Conservation (phyloP, 208 protist species). For the Wallacemonas sp. region DNA sequence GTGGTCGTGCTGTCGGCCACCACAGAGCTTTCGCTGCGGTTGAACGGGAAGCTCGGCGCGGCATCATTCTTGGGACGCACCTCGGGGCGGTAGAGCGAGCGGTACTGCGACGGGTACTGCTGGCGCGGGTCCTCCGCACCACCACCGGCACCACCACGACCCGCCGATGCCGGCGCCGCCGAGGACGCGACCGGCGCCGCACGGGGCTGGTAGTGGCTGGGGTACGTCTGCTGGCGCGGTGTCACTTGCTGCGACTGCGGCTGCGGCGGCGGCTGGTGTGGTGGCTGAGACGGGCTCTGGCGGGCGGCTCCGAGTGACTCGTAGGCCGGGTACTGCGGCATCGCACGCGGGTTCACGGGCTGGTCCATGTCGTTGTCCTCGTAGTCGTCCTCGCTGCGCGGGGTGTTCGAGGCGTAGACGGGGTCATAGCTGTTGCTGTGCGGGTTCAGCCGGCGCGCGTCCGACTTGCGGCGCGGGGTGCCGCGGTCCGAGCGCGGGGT, state of each 20-base stretch:
- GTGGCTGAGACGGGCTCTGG: background rate
- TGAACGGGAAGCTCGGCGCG: conserved; percentile 6
- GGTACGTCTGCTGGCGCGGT: conserved; percentile 3
- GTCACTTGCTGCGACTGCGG: background rate
- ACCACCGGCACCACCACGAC: background rate
- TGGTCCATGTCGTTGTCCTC: too few relatives aligned
- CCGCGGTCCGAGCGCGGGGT: conserved; percentile 14
- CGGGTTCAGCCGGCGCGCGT: conserved; percentile 11
- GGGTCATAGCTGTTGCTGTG: conserved; percentile 13
- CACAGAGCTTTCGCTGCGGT: conserved; percentile 17
- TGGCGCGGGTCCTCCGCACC: conserved; percentile 15
- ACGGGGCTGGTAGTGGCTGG: conserved; percentile 11
- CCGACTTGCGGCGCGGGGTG: conserved; percentile 14
- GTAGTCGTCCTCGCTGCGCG: conserved; percentile 7
- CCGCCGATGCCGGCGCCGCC: background rate
- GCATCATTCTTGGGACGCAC: conserved; percentile 5
- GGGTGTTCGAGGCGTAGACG: conserved; percentile 12
- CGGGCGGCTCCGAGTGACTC: conserved; percentile 9
- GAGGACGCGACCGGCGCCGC: background rate
- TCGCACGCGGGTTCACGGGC: too few relatives aligned
- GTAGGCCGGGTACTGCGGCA: conserved; percentile 7
- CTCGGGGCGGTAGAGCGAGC: conserved; percentile 11
- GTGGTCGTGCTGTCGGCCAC: conserved; percentile 12
- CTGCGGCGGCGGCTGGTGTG: background rate
- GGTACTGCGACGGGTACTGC: conserved; percentile 21